Evolutionary conservation across 768 basidiomycete genomes (phyloP).

Genomic region (Rossbeevera mucosa): DNA sequence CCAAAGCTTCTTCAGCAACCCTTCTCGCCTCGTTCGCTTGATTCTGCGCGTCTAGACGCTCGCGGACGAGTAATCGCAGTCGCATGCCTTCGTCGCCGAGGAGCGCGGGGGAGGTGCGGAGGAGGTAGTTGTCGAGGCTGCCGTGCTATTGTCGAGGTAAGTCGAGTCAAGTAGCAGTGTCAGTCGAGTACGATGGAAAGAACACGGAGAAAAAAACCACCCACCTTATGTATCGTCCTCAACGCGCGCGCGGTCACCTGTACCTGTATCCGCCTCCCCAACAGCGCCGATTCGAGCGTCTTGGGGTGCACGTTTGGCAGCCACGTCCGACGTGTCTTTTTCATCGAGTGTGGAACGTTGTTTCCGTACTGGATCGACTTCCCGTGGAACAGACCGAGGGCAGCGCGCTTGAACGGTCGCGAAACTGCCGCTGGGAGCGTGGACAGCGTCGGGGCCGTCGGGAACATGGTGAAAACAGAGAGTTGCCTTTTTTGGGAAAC

Average conservation of each 20-base stretch:
- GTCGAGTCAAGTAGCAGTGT: neutral
- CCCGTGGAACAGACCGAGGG: conserved; percentile 80
- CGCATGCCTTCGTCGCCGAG: conserved; percentile 41
- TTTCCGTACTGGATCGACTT: conserved; percentile 78
- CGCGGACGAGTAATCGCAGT: conserved; percentile 40
- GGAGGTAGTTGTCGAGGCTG: conserved; percentile 68
- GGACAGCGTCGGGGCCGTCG: conserved; percentile 13
- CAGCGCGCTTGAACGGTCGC: conserved; percentile 75
- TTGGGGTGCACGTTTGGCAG: conserved; percentile 83
- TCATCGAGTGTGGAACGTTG: conserved; percentile 84
- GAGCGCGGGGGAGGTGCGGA: conserved; percentile 38
- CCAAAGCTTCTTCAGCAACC: conserved; percentile 15
- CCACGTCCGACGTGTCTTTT: conserved; percentile 86
- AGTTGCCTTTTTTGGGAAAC: conserved; percentile 11
- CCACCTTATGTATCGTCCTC: conserved; percentile 79
- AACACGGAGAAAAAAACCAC: conserved; percentile 5
- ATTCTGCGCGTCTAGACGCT: conserved; percentile 24
- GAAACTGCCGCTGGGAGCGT: conserved; percentile 37
- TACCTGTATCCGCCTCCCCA: conserved; percentile 54
- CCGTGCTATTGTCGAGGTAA: conserved; percentile 43
- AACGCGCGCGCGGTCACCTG: conserved; percentile 75
- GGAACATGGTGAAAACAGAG: conserved; percentile 17
- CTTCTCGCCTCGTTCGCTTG: conserved; percentile 14
- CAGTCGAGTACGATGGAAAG: neutral
- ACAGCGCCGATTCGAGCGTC: conserved; percentile 60